A percentile compares a stretch with the other conserved stretches of the same genome.
Conservation (phyloP, 768 basidiomycete genomes). For the Calocybe gangraenosa region DNA sequence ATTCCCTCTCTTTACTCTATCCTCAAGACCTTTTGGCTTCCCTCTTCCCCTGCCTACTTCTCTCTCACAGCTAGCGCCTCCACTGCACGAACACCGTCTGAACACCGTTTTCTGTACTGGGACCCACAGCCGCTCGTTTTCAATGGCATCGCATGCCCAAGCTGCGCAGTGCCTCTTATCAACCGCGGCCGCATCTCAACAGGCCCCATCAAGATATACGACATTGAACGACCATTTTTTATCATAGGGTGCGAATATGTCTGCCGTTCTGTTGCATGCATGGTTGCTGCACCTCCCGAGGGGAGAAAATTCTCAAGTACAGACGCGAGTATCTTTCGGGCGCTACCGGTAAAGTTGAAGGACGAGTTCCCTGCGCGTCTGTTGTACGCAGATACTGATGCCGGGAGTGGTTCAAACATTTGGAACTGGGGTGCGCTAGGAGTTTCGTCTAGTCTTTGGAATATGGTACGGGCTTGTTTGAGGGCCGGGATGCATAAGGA, state of each 20-base stretch:
- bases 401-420: constrained; percentile 52
- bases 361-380: constrained; percentile 73
- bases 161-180: constrained; percentile 51
- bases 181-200: constrained; percentile 72
- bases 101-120: constrained; percentile 84
- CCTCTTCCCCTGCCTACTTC: constrained; percentile 73
- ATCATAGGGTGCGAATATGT: constrained; percentile 82
- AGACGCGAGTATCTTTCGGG: constrained; percentile 65
- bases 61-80: constrained; percentile 71
- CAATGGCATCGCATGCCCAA: constrained; percentile 75
- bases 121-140: constrained; percentile 80
- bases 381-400: constrained; percentile 51
- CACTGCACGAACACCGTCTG: constrained; percentile 61
- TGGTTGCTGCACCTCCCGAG: constrained; percentile 37
- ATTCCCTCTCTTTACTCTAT: constrained; percentile 74
- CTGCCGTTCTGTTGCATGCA: constrained; percentile 52
- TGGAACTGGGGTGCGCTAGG: constrained; percentile 81
- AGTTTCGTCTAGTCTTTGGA: constrained; percentile 69
- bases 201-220: constrained; percentile 76
- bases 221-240: constrained; percentile 76
- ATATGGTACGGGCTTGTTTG: constrained; percentile 61
- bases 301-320: constrained; percentile 70
- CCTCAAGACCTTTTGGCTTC: constrained; percentile 82
- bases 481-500: constrained; percentile 58
- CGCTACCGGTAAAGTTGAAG: constrained; percentile 61